Percentiles rank a stretch among this genome's conserved stretches.
phyloP scores from a whole-genome alignment of 2,329 filamentous ascomycete genomes.

The Verticillium isaacii region DNA sequence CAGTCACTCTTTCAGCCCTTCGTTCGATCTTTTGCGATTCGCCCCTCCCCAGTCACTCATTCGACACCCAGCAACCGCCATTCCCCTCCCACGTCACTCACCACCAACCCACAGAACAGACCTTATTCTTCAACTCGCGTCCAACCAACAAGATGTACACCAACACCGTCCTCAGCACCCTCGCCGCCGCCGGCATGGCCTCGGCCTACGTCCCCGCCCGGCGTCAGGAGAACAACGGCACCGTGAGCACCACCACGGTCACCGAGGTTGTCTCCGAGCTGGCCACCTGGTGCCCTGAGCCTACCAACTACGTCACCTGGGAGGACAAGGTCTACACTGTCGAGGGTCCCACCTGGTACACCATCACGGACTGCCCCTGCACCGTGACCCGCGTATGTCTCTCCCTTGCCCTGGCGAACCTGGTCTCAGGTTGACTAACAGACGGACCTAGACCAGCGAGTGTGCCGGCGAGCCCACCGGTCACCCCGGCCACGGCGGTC shows the following conservation, averaged over 20 bases:
- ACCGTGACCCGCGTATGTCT: constrained; percentile 21
- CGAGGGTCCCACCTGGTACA: constrained; percentile 48
- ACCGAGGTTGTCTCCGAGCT: constrained; percentile 30
- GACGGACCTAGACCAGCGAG: neutral
- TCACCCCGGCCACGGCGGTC: neutral
- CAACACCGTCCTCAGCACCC: constrained; percentile 18
- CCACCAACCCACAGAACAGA: constrained; percentile 10
- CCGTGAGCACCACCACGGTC: constrained; percentile 23
- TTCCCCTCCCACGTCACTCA: neutral
- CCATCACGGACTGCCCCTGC: constrained; percentile 51
- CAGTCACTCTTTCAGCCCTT: constrained; percentile 5
- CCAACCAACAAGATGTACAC: constrained; percentile 21
- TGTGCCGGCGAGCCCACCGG: neutral
- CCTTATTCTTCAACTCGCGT: constrained; percentile 5
- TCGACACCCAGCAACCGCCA: constrained; percentile 1
- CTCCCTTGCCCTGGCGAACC: neutral
- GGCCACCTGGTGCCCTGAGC: constrained; percentile 38
- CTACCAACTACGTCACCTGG: constrained; percentile 44
- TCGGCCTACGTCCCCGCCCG: constrained; percentile 4
- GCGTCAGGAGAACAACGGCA: constrained; percentile 14
- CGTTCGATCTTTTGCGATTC: neutral
- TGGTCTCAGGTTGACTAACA: neutral
- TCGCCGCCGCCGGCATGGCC: constrained; percentile 17
- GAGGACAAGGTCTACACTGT: constrained; percentile 48
- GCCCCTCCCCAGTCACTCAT: neutral